Conservation (phyloP, 306 rosid species). For the Gynostemma pentaphyllum region DNA sequence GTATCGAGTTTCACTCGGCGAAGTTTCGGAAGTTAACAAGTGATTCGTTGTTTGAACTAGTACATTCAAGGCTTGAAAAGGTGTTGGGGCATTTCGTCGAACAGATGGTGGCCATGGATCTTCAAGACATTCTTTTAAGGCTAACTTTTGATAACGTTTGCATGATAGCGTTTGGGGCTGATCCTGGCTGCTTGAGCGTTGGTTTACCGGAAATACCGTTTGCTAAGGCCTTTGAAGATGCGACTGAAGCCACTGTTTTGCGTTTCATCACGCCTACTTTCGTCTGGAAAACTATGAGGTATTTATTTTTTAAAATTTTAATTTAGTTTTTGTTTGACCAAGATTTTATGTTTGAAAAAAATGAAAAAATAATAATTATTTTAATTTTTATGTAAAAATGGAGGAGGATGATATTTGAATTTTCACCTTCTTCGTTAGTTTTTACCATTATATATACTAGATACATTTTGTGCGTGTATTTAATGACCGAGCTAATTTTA, state of each 20-base stretch:
- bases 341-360: too few relatives aligned
- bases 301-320: background rate
- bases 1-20: slow-evolving; percentile 79
- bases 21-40: slow-evolving; percentile 50
- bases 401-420: too few relatives aligned
- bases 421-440: too few relatives aligned
- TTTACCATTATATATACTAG: too few relatives aligned
- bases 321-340: too few relatives aligned
- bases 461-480: too few relatives aligned
- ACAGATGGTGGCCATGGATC: slow-evolving; percentile 25
- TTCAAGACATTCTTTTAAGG: slow-evolving; percentile 69
- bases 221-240: slow-evolving; percentile 82
- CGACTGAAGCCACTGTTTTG: slow-evolving; percentile 60
- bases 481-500: too few relatives aligned
- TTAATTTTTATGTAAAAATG: too few relatives aligned
- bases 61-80: slow-evolving; percentile 47
- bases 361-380: too few relatives aligned
- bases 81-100: slow-evolving; percentile 34
- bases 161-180: slow-evolving; percentile 87
- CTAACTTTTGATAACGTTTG: slow-evolving; percentile 85
- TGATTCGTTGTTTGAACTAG: slow-evolving; percentile 54
- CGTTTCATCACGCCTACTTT: slow-evolving; percentile 56
- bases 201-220: slow-evolving; percentile 59
- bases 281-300: slow-evolving; percentile 66
- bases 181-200: slow-evolving; percentile 60